phyloP scores from a whole-genome alignment of 257 asterid genomes.

The Eustoma russellianum region DNA sequence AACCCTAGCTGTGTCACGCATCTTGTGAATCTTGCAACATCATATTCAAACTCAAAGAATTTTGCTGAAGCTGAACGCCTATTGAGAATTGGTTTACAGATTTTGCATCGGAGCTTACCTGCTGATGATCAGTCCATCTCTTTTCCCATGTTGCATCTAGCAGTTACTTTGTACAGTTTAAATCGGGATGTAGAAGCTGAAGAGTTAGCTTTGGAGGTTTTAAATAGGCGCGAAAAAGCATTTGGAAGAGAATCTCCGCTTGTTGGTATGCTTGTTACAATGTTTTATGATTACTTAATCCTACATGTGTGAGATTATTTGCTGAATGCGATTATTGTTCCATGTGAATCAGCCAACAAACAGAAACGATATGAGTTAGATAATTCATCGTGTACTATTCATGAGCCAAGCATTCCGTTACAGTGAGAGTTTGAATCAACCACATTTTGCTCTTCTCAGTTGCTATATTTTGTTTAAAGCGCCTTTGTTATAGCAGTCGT shows the following conservation, averaged over 20 bases:
- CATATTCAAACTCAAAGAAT: constrained; percentile 72
- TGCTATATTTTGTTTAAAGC: no score
- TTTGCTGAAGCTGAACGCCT: constrained; percentile 83
- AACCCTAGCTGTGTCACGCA: constrained; percentile 69
- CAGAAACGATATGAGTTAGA: no score
- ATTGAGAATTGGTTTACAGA: constrained; percentile 59
- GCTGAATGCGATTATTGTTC: no score
- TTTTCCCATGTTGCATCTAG: constrained; percentile 80
- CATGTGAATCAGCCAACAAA: no score
- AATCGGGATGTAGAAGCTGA: constrained; percentile 83
- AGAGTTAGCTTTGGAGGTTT: constrained; percentile 52
- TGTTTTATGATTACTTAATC: no score
- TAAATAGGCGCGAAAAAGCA: constrained; percentile 61
- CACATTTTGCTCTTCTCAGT: no score
- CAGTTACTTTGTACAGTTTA: constrained; percentile 59
- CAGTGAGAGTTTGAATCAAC: no score
- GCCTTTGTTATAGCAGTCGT: no score
- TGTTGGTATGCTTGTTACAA: constrained; percentile 52
- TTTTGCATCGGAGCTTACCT: constrained; percentile 49
- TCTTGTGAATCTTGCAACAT: constrained; percentile 79
- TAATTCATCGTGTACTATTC: no score
- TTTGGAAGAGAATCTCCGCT: constrained; percentile 80
- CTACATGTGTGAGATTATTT: no score
- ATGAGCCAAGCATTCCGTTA: no score
- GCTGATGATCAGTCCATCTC: constrained; percentile 77